Evolutionary conservation across 2,329 filamentous ascomycete species (phyloP).

Genomic region (Blumeria hordei): DNA sequence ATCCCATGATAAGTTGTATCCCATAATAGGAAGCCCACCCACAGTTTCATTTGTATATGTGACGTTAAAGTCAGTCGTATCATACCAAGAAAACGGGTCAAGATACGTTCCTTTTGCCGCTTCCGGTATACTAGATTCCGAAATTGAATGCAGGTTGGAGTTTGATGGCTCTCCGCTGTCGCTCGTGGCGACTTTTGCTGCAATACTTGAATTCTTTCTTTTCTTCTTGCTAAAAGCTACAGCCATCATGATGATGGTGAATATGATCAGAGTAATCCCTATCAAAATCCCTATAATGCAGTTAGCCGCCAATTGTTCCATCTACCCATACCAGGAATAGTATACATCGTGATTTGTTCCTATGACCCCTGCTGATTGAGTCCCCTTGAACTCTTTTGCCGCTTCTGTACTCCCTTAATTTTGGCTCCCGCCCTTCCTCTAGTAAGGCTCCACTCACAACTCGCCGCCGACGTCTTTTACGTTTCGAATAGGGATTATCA

Average conservation of each 20-base stretch:
- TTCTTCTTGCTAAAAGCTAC: slow-evolving; percentile 40
- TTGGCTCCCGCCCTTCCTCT: slow-evolving; percentile 38
- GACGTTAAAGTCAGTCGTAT: slow-evolving; percentile 75
- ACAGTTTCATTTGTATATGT: slow-evolving; percentile 73
- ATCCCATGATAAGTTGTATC: slow-evolving; percentile 63
- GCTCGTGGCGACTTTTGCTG: slow-evolving; percentile 4
- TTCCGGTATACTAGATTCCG: slow-evolving; percentile 15
- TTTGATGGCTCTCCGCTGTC: slow-evolving; percentile 13
- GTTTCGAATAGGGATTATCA: slow-evolving; percentile 9
- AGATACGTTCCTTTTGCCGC: slow-evolving; percentile 29
- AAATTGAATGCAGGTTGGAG: slow-evolving; percentile 26
- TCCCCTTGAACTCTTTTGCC: slow-evolving; percentile 20
- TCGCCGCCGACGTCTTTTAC: slow-evolving; percentile 21
- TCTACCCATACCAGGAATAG: neutral
- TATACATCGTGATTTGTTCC: slow-evolving; percentile 33
- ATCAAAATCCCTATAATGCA: slow-evolving; percentile 22
- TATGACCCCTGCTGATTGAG: slow-evolving; percentile 11
- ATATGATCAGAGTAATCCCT: slow-evolving; percentile 26
- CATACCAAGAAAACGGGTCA: slow-evolving; percentile 79
- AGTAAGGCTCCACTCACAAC: slow-evolving; percentile 46
- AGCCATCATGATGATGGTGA: slow-evolving; percentile 43
- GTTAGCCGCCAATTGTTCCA: slow-evolving; percentile 5
- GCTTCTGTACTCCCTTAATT: slow-evolving; percentile 25
- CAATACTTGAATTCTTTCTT: slow-evolving; percentile 6
- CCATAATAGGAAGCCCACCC: slow-evolving; percentile 72